These are phyloP conservation scores for Jatropha multifida DNA, from an alignment of 441 rosid genomes.

Conservation along the genomic window DNA sequence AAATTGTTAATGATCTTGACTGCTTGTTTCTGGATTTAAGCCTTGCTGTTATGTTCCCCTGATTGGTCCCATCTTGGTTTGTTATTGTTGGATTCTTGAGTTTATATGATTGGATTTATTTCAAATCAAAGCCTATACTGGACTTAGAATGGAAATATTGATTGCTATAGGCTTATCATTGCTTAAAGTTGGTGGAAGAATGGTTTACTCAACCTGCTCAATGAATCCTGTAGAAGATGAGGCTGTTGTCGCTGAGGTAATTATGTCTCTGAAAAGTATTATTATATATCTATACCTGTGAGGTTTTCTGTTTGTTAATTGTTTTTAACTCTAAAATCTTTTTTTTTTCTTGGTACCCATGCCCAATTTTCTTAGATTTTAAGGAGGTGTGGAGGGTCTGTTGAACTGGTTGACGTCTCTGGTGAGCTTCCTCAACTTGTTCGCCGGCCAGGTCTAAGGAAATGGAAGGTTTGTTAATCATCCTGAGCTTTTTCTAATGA, in stretches of 20 bases:
- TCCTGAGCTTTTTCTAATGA: constrained; percentile 1
- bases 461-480: constrained; percentile 77
- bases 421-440: constrained; percentile 77
- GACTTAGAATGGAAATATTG: constrained; percentile 14
- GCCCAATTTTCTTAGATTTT: constrained; percentile 50
- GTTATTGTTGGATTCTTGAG: neutral
- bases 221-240: constrained; percentile 98
- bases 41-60: neutral
- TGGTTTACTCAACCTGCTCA: constrained; percentile 99
- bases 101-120: neutral
- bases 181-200: constrained; percentile 93
- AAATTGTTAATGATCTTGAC: neutral
- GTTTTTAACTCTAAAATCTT: constrained; percentile 9
- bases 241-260: constrained; percentile 97
- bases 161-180: constrained; percentile 64
- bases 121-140: neutral
- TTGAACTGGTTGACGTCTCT: constrained; percentile 87
- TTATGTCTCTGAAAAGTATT: constrained; percentile 5
- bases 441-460: constrained; percentile 79
- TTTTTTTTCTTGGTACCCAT: neutral
- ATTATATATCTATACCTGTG: neutral
- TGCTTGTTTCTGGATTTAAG: neutral
- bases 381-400: constrained; percentile 71
- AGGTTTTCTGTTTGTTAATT: neutral
- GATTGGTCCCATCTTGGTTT: neutral